A percentile compares a stretch with the other conserved stretches of the same genome.
These are phyloP conservation scores for Chrysochromulina parva DNA, from an alignment of 78 protist species.

Conservation along the genomic window DNA sequence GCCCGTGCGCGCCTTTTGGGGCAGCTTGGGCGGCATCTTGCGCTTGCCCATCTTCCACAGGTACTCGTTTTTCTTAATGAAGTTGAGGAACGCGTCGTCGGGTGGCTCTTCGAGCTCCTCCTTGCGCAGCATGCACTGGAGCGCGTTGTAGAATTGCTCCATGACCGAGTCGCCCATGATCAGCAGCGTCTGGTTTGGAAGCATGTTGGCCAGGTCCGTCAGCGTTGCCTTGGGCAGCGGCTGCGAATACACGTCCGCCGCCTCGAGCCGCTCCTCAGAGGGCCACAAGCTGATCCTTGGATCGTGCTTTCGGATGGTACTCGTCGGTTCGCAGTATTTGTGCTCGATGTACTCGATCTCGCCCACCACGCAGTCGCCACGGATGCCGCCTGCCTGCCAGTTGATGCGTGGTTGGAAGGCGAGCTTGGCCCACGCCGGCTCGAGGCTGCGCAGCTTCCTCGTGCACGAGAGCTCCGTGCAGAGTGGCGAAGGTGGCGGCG, in stretches of 20 bases:
- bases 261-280: neutral
- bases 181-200: neutral
- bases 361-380: conserved; percentile 14
- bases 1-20: neutral
- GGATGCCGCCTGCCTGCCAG: neutral
- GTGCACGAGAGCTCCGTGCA: neutral
- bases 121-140: neutral
- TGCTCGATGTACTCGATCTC: conserved; percentile 12
- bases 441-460: neutral
- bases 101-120: neutral
- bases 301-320: neutral
- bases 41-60: conserved; percentile 9
- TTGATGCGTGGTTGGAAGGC: conserved; percentile 1
- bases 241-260: neutral
- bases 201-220: neutral
- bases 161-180: conserved; percentile 26
- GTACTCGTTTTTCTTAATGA: neutral
- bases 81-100: neutral
- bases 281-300: neutral
- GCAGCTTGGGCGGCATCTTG: conserved; percentile 26
- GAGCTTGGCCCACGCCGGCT: neutral
- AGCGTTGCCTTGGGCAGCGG: neutral
- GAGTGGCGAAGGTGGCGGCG: neutral
- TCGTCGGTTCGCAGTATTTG: neutral
- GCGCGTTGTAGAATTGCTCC: conserved; percentile 27